Base-by-base conservation (phyloP, 306 rosid genomes). In the Glycyrrhiza uralensis region DNA sequence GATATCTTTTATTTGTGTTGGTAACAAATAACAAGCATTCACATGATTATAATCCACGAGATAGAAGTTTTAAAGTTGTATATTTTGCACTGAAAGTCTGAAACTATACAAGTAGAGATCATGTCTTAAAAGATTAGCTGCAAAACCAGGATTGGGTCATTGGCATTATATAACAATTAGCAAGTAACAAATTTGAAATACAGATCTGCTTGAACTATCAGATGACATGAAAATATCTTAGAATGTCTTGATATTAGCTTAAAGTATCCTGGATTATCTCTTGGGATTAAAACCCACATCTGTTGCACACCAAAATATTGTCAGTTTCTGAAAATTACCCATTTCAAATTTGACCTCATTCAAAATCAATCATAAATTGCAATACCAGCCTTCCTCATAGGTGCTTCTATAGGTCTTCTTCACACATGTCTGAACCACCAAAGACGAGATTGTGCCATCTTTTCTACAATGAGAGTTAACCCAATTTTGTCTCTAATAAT, bases 31-130 rank as follows among this genome's bases (percentile, higher is more conserved):
- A 14, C 57, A 42, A 23, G 32, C 17, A 58, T 30, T 67, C 69
- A 47, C 6, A 36, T 24, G 35, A 51, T n/a, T 11, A 71, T 45
- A 23, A 63, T 63, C 78, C 52, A 12, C 55, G 67, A 36, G 66
- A 70, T 73, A 55, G 26, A 22, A 38, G 56, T 66, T 45, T 14
- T 36, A 28, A 71, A 64, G n/a, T 60, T 32, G 15, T 36, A 66
- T 18, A 55, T 76, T 36, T 38, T 36, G 45, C 36, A 56, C 8
- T 36, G 38, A 22, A 38, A 49, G 36, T 49, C 39, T 19, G 41
- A 47, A 44, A 50, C 39, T 17, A 47, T 39, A 79, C 12, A 66
- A 20, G 12, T 58, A 30, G 47, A 46, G 39, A 54, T 45, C 36
- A 13, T 55, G 5, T 26, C 7, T 2, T 22, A 74, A 20, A 29